Evolutionary conservation across 768 basidiomycete species (phyloP).

Genomic region (Mycena alexandri): DNA sequence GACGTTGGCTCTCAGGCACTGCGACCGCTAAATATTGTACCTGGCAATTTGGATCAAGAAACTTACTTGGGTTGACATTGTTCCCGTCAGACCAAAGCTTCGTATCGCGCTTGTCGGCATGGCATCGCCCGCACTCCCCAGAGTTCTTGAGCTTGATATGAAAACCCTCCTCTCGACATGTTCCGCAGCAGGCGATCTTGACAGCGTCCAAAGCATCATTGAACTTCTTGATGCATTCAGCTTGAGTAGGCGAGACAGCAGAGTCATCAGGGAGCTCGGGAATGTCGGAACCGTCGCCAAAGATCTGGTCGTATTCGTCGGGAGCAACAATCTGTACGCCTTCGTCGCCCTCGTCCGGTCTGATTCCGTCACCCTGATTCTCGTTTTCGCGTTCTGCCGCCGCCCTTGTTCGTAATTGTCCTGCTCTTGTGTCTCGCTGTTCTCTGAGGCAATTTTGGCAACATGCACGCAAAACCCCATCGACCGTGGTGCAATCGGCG

Average conservation of each 20-base stretch:
- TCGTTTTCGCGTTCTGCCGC: not conserved
- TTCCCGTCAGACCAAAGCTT: slow-evolving; percentile 18
- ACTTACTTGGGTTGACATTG: slow-evolving; percentile 13
- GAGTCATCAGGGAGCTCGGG: slow-evolving; percentile 8
- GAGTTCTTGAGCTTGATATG: slow-evolving; percentile 4
- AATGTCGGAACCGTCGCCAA: slow-evolving; percentile 10
- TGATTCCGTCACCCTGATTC: not conserved
- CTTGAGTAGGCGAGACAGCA: not conserved
- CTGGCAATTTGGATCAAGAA: no score
- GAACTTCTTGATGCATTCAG: not conserved
- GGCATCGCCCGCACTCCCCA: not conserved
- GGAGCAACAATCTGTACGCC: slow-evolving; percentile 2
- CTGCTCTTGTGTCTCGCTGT: no score
- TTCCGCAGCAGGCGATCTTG: not conserved
- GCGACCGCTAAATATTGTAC: not conserved
- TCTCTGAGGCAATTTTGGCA: no score
- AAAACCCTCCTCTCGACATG: slow-evolving; percentile 12
- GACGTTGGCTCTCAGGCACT: not conserved
- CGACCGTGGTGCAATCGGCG: no score
- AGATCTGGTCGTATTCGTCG: slow-evolving; percentile 9
- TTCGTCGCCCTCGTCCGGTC: slow-evolving; percentile 3
- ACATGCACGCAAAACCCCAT: no score
- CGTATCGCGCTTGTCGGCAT: not conserved
- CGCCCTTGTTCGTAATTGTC: no score
- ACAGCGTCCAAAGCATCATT: not conserved